phyloP scores from a whole-genome alignment of 805 yeast genomes.

The Zygosaccharomyces bisporus region DNA sequence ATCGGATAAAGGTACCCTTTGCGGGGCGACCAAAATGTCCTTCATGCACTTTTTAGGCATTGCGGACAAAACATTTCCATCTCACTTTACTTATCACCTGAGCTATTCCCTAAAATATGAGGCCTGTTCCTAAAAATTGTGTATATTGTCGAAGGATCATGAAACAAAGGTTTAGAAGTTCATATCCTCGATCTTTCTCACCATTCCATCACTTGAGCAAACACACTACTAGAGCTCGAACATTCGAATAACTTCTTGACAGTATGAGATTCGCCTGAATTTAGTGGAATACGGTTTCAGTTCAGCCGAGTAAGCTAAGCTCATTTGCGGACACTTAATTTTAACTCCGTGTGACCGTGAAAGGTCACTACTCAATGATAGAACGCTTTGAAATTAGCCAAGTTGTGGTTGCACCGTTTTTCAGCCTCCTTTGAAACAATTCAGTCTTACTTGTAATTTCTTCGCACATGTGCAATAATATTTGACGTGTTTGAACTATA shows the following conservation, averaged over 20 bases:
- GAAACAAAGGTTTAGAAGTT: background rate
- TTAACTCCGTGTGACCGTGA: conserved; percentile 10
- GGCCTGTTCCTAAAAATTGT: too few relatives aligned
- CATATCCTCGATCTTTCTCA: conserved; percentile 6
- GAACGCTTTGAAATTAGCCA: conserved; percentile 1
- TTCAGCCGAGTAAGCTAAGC: conserved; percentile 13
- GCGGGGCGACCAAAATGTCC: too few relatives aligned
- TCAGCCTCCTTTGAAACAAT: conserved; percentile 9
- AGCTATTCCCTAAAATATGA: too few relatives aligned
- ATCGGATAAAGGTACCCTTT: too few relatives aligned
- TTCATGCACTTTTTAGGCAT: too few relatives aligned
- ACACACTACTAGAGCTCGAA: conserved; percentile 2
- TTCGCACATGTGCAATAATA: conserved; percentile 14
- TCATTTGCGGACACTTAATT: conserved; percentile 8
- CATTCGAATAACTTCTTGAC: conserved; percentile 9
- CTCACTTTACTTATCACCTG: too few relatives aligned
- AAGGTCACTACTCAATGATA: conserved; percentile 10
- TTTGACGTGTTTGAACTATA: conserved; percentile 15
- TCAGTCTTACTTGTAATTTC: conserved; percentile 16
- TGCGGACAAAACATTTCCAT: too few relatives aligned
- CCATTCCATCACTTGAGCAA: background rate
- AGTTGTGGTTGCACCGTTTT: conserved; percentile 10
- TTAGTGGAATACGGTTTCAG: conserved; percentile 13
- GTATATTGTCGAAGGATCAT: too few relatives aligned
- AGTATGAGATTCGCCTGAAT: conserved; percentile 9